Evolutionary conservation across 106 monocot species (phyloP).

Genomic region (Gastrodia elata): DNA sequence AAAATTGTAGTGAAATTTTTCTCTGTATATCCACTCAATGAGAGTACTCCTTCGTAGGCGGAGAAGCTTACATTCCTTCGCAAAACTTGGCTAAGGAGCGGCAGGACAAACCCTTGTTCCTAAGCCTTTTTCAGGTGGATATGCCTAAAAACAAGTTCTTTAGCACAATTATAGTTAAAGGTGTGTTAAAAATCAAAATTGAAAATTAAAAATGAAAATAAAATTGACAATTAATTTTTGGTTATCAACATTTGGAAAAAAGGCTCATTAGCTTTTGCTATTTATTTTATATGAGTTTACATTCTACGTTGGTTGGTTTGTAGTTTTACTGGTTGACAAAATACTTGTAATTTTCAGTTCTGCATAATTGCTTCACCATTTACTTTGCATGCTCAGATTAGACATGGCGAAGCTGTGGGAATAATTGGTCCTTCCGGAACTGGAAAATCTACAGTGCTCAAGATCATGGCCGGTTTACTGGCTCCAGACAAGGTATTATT

Average conservation of each 20-base stretch:
- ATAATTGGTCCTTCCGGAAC: conserved; percentile 99
- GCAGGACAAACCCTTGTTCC: no score
- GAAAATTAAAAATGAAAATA: no score
- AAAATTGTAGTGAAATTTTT: no score
- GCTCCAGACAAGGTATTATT: conserved; percentile 73
- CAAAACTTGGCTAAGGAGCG: no score
- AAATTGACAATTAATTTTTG: neutral
- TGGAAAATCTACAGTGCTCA: conserved; percentile 90
- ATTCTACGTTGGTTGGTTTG: neutral
- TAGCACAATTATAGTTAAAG: no score
- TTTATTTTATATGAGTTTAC: neutral
- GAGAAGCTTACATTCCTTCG: no score
- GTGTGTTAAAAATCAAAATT: no score
- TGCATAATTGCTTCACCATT: neutral
- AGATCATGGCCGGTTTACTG: conserved; percentile 94
- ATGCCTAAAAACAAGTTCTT: no score
- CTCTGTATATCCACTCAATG: no score
- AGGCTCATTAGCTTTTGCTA: neutral
- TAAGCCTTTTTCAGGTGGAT: no score
- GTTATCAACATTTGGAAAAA: neutral
- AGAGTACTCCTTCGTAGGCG: no score
- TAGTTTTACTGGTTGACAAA: neutral
- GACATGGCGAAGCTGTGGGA: conserved; percentile 97
- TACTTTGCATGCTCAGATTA: conserved; percentile 45
- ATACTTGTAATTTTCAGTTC: neutral